Percentiles rank a stretch among this genome's conserved stretches.
Evolutionary conservation across 257 asterid species (phyloP).

Genomic region (Solanum sejunctum): DNA sequence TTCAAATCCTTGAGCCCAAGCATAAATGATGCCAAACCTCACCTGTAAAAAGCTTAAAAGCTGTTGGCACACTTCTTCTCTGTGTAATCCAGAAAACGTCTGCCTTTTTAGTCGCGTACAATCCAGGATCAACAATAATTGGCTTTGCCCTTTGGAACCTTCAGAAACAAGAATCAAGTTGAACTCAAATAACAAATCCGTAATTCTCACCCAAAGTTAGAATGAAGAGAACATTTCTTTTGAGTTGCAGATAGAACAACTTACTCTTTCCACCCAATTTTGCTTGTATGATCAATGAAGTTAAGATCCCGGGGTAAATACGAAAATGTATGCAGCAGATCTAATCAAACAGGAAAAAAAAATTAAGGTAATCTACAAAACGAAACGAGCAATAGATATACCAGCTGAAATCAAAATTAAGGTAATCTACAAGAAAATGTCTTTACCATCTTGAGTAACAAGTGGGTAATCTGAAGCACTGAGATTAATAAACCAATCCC

Average conservation of each 20-base stretch:
- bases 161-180: background rate
- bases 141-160: conserved; percentile 97
- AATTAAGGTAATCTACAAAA: background rate
- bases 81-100: conserved; percentile 98
- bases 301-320: conserved; percentile 85
- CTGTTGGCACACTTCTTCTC: conserved; percentile 93
- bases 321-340: conserved; percentile 86
- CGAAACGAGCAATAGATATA: background rate
- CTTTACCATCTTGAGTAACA: conserved; percentile 78
- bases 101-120: conserved; percentile 68
- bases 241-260: conserved; percentile 1
- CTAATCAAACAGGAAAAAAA: conserved; percentile 19
- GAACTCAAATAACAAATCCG: background rate
- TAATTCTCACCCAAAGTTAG: background rate
- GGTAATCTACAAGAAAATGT: background rate
- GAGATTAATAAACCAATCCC: conserved; percentile 97
- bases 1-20: background rate
- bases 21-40: conserved; percentile 7
- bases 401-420: background rate
- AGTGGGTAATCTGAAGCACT: conserved; percentile 94
- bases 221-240: background rate
- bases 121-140: conserved; percentile 79
- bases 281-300: conserved; percentile 88
- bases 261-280: conserved; percentile 99
- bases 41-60: conserved; percentile 93